A percentile compares a stretch with the other conserved stretches of the same genome.
These are phyloP conservation scores for Silene latifolia DNA, from an alignment of 148 eudicot genomes.

Conservation along the genomic window DNA sequence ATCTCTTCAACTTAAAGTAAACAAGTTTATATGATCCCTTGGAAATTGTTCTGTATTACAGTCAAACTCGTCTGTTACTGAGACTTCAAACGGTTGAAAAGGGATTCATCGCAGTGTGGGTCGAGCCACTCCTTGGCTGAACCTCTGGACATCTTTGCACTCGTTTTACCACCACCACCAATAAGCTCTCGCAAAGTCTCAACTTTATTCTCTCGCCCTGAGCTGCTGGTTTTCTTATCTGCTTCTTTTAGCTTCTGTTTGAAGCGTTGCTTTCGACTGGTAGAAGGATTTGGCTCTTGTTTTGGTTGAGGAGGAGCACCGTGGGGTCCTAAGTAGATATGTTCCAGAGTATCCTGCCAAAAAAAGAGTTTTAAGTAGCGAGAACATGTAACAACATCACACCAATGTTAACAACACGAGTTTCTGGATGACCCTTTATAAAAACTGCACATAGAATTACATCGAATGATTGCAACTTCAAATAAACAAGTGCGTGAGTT, in stretches of 20 bases:
- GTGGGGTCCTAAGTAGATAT: slow-evolving; percentile 94
- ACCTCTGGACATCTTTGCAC: slow-evolving; percentile 42
- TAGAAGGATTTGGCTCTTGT: slow-evolving; percentile 54
- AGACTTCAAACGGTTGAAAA: slow-evolving; percentile 50
- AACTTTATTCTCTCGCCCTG: slow-evolving; percentile 77
- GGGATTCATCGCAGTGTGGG: slow-evolving; percentile 86
- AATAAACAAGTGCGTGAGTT: background rate
- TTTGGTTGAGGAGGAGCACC: slow-evolving; percentile 91
- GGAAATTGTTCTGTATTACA: slow-evolving; percentile 1
- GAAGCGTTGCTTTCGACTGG: slow-evolving; percentile 72
- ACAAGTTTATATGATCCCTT: background rate
- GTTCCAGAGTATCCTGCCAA: slow-evolving; percentile 58
- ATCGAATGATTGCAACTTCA: background rate
- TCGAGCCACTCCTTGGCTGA: slow-evolving; percentile 86
- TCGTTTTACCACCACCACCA: slow-evolving; percentile 45
- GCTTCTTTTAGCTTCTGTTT: slow-evolving; percentile 95
- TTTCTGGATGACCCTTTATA: background rate
- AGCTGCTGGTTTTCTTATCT: slow-evolving; percentile 46
- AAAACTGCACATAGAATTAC: background rate
- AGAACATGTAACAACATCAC: background rate
- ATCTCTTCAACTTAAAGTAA: slow-evolving; percentile 3
- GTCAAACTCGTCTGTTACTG: slow-evolving; percentile 26
- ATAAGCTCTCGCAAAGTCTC: slow-evolving; percentile 80
- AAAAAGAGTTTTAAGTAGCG: slow-evolving; percentile 2
- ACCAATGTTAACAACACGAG: background rate